Conservation (phyloP, 371 early-diverging fungal species). For the Syncephalastrum sp. region DNA sequence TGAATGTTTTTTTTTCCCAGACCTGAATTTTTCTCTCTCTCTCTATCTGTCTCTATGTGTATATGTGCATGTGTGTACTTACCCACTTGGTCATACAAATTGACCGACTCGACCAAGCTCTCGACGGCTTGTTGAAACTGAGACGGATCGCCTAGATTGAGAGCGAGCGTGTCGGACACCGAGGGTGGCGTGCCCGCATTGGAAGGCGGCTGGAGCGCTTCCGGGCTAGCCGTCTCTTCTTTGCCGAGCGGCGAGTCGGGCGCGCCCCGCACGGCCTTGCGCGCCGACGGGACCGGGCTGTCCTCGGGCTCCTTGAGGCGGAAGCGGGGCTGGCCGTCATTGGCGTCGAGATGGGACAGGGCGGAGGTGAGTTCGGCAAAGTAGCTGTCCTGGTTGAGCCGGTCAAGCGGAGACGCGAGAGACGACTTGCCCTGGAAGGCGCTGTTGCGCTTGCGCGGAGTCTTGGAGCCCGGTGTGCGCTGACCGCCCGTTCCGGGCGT, state of each 20-base stretch:
- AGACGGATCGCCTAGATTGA: constrained; percentile 70
- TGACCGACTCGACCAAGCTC: constrained; percentile 62
- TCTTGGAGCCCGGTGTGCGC: constrained; percentile 43
- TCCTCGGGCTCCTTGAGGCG: constrained; percentile 56
- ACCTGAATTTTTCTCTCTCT: neutral
- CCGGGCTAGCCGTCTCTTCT: too few species aligned
- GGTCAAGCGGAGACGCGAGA: constrained; percentile 34
- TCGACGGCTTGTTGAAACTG: constrained; percentile 64
- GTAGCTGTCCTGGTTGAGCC: constrained; percentile 37
- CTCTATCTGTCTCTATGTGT: neutral
- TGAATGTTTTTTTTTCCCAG: too few species aligned
- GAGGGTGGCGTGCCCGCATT: neutral
- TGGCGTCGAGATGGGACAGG: constrained; percentile 24
- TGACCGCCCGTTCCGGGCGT: constrained; percentile 33
- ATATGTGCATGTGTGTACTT: neutral
- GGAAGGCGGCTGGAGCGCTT: too few species aligned
- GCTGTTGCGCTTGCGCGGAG: constrained; percentile 47
- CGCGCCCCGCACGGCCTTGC: neutral
- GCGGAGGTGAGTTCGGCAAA: constrained; percentile 41
- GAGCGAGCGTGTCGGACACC: constrained; percentile 41
- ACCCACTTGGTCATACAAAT: constrained; percentile 80
- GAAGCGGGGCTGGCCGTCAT: constrained; percentile 29
- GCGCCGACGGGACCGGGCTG: constrained; percentile 5
- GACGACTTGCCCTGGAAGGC: constrained; percentile 41
- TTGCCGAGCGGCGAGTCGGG: too few species aligned